Conservation (phyloP, 148 eudicot genomes). For the Camellia granthamiana region DNA sequence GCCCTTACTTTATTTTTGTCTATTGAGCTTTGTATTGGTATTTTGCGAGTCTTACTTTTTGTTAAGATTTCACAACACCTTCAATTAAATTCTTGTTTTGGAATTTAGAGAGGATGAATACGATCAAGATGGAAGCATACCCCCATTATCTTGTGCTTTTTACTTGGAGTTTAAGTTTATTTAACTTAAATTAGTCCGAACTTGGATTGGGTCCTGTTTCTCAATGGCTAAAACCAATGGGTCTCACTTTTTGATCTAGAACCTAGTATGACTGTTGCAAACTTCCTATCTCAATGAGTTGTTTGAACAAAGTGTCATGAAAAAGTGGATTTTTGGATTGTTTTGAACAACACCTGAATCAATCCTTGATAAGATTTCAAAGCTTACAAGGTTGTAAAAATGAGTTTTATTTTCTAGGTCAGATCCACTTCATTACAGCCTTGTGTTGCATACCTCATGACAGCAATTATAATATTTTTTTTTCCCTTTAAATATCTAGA, state of each 20-base stretch:
- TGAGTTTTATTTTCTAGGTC: background rate
- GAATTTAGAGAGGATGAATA: background rate
- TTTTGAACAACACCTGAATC: too few species aligned
- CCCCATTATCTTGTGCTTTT: background rate
- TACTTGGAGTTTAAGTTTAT: too few species aligned
- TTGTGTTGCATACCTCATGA: background rate
- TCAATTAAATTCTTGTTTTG: background rate
- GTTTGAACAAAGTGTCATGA: background rate
- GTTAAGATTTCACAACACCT: background rate
- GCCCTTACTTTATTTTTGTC: background rate
- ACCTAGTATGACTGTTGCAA: background rate
- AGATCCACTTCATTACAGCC: background rate
- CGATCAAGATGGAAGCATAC: background rate
- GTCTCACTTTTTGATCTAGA: background rate
- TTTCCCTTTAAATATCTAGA: background rate
- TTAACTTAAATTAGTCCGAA: background rate
- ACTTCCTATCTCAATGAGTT: background rate
- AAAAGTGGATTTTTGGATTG: too few species aligned
- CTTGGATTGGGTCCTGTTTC: background rate
- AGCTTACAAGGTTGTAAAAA: background rate
- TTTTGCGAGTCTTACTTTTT: background rate
- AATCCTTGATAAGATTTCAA: background rate
- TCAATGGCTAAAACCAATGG: background rate
- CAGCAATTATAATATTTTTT: background rate
- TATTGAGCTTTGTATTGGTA: background rate